Conservation (phyloP, 495 filamentous ascomycete genomes). For the Neurospora africana region DNA sequence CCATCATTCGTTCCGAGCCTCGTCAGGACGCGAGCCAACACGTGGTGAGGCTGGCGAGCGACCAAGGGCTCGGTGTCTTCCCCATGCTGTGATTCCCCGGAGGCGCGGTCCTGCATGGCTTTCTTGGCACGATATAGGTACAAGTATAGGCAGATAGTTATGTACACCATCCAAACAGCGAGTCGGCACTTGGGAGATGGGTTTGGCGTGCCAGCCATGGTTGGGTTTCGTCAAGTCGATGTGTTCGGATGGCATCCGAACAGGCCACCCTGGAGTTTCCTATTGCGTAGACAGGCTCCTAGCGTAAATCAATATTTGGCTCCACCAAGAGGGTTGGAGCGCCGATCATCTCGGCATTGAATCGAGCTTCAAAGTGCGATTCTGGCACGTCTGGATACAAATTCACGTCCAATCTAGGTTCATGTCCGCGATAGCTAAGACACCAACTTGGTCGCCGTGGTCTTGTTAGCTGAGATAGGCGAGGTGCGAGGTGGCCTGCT, state of each 20-base stretch:
- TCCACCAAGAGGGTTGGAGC: neutral
- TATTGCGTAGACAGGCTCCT: neutral
- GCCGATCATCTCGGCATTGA: neutral
- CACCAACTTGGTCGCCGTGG: neutral
- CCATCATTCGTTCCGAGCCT: neutral
- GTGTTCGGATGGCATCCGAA: neutral
- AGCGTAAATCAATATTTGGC: neutral
- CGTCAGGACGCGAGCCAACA: neutral
- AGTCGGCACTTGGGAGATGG: neutral
- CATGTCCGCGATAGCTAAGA: neutral
- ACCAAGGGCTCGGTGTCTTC: neutral
- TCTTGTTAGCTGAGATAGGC: neutral
- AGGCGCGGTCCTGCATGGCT: neutral
- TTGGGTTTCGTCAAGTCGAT: neutral
- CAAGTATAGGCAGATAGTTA: neutral
- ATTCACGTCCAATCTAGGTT: too few species aligned
- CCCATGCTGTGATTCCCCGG: neutral
- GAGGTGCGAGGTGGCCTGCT: neutral
- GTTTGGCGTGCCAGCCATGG: neutral
- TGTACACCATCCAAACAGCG: neutral
- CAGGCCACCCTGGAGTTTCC: neutral
- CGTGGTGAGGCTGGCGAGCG: neutral
- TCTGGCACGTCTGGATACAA: neutral
- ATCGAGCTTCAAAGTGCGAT: neutral
- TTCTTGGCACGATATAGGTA: neutral